Base-by-base conservation (phyloP, 768 basidiomycete genomes). In the Pisolithus albus region DNA sequence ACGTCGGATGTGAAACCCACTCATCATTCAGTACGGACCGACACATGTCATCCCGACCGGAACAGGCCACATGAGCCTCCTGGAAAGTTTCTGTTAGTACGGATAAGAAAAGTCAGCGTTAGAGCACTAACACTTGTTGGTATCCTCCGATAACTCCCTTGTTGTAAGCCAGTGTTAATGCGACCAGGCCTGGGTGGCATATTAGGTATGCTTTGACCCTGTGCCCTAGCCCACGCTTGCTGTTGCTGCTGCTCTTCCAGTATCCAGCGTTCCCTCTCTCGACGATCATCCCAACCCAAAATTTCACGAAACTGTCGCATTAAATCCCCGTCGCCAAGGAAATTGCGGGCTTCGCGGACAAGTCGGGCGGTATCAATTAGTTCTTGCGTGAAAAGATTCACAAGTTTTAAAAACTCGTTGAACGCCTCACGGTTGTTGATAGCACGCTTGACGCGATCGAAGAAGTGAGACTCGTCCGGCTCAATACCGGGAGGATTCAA, bases 1-100 rank as follows among this genome's bases (percentile, higher is more conserved):
- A 95, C 1, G 91, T 89, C 1, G 96, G 94, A 64, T 97, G 94
- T 5, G 94, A 93, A 30, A 98, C 87, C 95, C 95, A 99, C 59
- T 95, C 91, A 64, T 99, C 96, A 63, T 99, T 99, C 48, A 99
- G 73, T 5, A 99, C 96, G 7, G 88, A 84, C 62, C 85, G 87
- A 68, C 95, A 97, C 86, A 98, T 94, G 19, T 92, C 89, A 61
- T 98, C 96, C 15, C 96, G 87, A 2, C 96, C 96, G 2, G 94
- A 89, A 63, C 96, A 99, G 0, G 86, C 74, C 13, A 95, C 84
- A 49, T 86, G 85, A 50, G 82, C 81, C 68, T 94, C 94, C 92
- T 96, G 60, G 21, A 19, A 37, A 44, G 8, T 48, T 30, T 41
- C 48, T 36, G 8, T 38, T 18, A 47, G 32, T 52, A 16, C 11